Evolutionary conservation across 257 asterid species (phyloP), one percentile per base, ranked within the genome.

Genomic region (Solanum dulcamara): DNA sequence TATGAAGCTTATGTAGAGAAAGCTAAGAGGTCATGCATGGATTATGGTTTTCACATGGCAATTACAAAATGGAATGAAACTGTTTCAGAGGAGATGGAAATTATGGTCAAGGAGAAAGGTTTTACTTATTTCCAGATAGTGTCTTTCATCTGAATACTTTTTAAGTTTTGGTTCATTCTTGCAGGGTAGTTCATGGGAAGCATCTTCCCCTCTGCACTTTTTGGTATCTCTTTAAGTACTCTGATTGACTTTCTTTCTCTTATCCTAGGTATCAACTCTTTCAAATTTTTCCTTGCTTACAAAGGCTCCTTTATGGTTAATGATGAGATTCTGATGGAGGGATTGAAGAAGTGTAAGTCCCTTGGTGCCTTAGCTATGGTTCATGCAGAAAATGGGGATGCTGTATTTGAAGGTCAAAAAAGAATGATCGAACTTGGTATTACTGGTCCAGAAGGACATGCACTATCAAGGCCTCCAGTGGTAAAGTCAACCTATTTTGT

Each of bases 31-130:
- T 92, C 98, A n/a, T 89, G 91, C 92, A 97, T 94, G 98, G 99
- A 97, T 89, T 97, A 97, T 88, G 99, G 99, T 66, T 95, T 97
- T 92, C 99, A 97, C 90, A 94, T 97, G 98, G 98, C 99, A 82
- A 86, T 97, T 88, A 97, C 99, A 32, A 97, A 97, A 89, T 97
- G 98, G 98, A 98, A 97, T 88, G 98, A 93, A 83, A 86, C 91
- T 60, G 96, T 97, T 66, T 89, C 97, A 48, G 85, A 85, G 84
- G 98, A 97, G 87, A 97, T 95, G 97, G 99, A 97, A 88, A 85
- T 92, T 88, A 95, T 97, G 98, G 99, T 97, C 80, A 92, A 95
- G 84, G 98, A 94, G 88, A 95, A 93, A 88, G 99, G 98, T 92
- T 48, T 14, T 64, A 83, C 24, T 40, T 72, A 10, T 74, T 51